Conservation (phyloP, 192 early-diverging fungal species). For the Gaertneriomyces semiglobifer region DNA sequence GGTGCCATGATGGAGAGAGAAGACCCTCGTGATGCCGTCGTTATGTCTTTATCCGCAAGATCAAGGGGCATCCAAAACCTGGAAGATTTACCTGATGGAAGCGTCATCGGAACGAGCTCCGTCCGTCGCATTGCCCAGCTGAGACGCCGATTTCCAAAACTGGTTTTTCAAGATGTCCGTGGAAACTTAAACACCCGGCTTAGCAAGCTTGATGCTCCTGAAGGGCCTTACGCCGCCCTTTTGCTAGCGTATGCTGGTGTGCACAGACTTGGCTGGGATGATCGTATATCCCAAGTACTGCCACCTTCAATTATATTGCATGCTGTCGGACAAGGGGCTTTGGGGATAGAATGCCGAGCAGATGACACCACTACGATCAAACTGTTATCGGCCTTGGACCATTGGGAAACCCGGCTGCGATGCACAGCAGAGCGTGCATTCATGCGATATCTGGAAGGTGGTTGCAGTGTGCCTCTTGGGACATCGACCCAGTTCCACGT, state of each 20-base stretch:
- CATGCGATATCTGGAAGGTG: constrained; percentile 85
- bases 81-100: constrained; percentile 64
- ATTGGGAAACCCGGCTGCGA: constrained; percentile 58
- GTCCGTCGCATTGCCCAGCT: constrained; percentile 87
- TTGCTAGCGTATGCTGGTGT: constrained; percentile 87
- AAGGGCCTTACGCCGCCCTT: constrained; percentile 68
- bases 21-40: constrained; percentile 85
- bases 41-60: constrained; percentile 47
- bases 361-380: constrained; percentile 53
- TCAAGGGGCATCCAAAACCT: constrained; percentile 40
- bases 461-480: constrained; percentile 93
- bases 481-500: constrained; percentile 49
- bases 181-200: constrained; percentile 86
- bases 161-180: constrained; percentile 73
- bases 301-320: constrained; percentile 62
- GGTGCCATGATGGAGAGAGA: constrained; percentile 83
- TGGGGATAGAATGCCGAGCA: constrained; percentile 77
- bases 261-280: constrained; percentile 59
- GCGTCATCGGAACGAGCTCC: constrained; percentile 84
- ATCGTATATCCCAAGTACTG: constrained; percentile 72
- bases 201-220: constrained; percentile 76
- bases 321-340: constrained; percentile 90
- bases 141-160: constrained; percentile 66
- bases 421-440: constrained; percentile 81
- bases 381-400: constrained; percentile 64